Evolutionary conservation across 352 stramenopile species (phyloP), one percentile per base, ranked within the genome.

Genomic region (Phytophthora citricola): DNA sequence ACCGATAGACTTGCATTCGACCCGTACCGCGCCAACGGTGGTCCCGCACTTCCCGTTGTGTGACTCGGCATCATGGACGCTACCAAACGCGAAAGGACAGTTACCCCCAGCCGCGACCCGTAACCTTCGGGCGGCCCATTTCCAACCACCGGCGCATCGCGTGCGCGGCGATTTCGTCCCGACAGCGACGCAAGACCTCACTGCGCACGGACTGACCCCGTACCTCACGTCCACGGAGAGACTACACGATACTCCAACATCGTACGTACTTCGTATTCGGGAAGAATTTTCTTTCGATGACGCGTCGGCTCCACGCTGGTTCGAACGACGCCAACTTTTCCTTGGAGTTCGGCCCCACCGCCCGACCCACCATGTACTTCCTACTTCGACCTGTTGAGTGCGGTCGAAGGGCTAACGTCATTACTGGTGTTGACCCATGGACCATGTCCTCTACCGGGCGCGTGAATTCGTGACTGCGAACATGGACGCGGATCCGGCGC

Each of bases 341-440:
- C n/a, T 17, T 51, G 2, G 26, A 49, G 8, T 51, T 50, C 36
- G 15, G 24, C 0, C 15, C 15, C 51, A 2, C 51, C 51, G 6
- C 1, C 51, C 4, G 14, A 5, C 2, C 51, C 51, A 0, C 6
- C 38, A 2, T 58, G 51, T 11, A 0, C 1, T 0, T 58, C 15
- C 2, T 58, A 49, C 24, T 31, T 22, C 26, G 51, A 58, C 15
- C 38, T 41, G 2, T n/a, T 58, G 12, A 14, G 38, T 17, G 51
- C 38, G 24, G 27, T 48, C 0, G 24, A 58, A 34, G 24, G 24
- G 0, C 51, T 58, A 0, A 40, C 12, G 5, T 31, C 36, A 0
- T 58, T 58, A 58, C 14, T 49, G 38, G 51, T 14, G 44, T 26
- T 22, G 27, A 5, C 1, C 3, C 14, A 39, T 58, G 14, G 8